phyloP scores from a whole-genome alignment of 176 grass and related monocot species.

The Ampelocalamus luodianensis region DNA sequence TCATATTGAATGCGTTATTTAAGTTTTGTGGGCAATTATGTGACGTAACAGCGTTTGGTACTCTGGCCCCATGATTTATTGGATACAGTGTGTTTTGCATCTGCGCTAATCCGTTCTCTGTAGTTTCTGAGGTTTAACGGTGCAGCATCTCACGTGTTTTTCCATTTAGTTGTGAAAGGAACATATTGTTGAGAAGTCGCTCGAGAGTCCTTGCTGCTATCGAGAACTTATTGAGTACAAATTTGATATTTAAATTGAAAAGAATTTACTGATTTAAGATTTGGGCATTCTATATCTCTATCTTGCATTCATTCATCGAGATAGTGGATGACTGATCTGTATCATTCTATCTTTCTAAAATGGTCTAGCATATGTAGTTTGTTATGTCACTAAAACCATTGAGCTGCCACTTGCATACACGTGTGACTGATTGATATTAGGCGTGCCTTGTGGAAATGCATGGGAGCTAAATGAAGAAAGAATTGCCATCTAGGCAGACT shows the following conservation, averaged over 20 bases:
- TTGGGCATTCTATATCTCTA: background rate
- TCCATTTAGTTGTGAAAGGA: background rate
- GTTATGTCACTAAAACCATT: background rate
- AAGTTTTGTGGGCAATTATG: background rate
- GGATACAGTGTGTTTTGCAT: background rate
- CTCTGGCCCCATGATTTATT: background rate
- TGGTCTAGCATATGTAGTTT: background rate
- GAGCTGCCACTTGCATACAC: constrained; percentile 1
- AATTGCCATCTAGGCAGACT: background rate
- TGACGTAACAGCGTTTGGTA: background rate
- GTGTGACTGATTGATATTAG: constrained; percentile 11
- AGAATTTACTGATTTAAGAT: background rate
- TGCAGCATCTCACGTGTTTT: background rate
- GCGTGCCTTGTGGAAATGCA: background rate
- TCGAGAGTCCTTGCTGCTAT: background rate
- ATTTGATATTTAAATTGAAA: background rate
- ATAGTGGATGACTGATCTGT: background rate
- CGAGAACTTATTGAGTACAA: background rate
- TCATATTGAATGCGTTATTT: background rate
- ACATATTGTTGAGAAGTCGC: background rate
- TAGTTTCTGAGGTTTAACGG: background rate
- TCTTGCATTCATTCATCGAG: background rate
- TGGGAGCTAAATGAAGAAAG: background rate
- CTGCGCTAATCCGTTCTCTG: background rate
- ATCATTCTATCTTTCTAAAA: background rate